phyloP scores from a whole-genome alignment of 2,329 filamentous ascomycete genomes.

The Plenodomus tracheiphilus region DNA sequence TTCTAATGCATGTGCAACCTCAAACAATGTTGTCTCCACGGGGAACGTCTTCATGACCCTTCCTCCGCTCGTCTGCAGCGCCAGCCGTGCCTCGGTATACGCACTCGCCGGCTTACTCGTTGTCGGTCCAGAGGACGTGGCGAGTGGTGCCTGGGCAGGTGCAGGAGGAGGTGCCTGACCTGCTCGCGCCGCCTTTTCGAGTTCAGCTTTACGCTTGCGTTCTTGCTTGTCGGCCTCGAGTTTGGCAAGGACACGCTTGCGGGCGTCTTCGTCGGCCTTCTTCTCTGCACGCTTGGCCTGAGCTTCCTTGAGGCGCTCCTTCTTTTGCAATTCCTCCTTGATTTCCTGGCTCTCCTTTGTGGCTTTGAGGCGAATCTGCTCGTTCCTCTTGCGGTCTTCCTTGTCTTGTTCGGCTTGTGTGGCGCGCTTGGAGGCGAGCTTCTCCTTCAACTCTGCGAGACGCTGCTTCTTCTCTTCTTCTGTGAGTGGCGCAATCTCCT shows the following conservation, averaged over 20 bases:
- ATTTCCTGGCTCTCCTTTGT: conserved; percentile 86
- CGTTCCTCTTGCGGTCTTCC: conserved; percentile 80
- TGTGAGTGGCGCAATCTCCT: conserved; percentile 87
- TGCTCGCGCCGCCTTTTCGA: conserved; percentile 82
- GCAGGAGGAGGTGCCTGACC: conserved; percentile 63
- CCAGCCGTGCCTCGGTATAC: conserved; percentile 78
- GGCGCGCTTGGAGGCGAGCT: conserved; percentile 72
- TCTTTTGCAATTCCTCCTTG: conserved; percentile 85
- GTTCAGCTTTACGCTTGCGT: conserved; percentile 80
- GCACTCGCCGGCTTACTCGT: conserved; percentile 67
- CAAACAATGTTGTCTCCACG: conserved; percentile 88
- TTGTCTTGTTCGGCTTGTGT: conserved; percentile 72
- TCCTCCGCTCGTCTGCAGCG: conserved; percentile 75
- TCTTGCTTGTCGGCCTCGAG: conserved; percentile 95
- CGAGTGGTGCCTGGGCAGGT: conserved; percentile 51
- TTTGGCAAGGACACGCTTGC: conserved; percentile 86
- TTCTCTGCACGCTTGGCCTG: conserved; percentile 87
- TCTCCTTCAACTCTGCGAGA: conserved; percentile 73
- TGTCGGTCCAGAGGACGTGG: conserved; percentile 53
- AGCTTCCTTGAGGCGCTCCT: conserved; percentile 91
- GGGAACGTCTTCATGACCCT: conserved; percentile 86
- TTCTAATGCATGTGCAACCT: conserved; percentile 77
- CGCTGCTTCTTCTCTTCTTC: conserved; percentile 87
- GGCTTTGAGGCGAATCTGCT: conserved; percentile 81
- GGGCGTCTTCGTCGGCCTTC: conserved; percentile 78